Evolutionary conservation across 2,329 filamentous ascomycete genomes (phyloP), one percentile per base, ranked within the genome.

Genomic region (Elsinoe necatrix): DNA sequence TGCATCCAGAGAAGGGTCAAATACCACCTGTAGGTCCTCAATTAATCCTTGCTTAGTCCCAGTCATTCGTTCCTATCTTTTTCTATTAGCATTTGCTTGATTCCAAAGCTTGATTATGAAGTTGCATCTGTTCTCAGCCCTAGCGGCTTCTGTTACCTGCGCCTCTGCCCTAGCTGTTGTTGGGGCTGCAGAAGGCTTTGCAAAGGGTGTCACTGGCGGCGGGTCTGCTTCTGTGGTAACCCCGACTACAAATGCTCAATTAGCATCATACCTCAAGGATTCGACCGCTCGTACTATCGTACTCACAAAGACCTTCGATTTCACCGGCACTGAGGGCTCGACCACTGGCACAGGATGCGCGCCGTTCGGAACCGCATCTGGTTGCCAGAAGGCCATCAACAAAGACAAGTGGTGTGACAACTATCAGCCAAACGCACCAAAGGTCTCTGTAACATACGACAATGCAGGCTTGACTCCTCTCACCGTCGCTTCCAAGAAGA

Each of bases 201-300:
- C 75, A 14, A 67, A 71, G 58, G 79, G 80, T 50, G 78, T 80
- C 25, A 85, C 82, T 16, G 81, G 81, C 43, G 81, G 81, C 64
- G 80, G 80, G 55, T 72, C 63, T 58, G 80, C 78, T 20, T 69
- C 73, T 7, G 67, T 79, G 25, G 79, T 79, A 16, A 79, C 80
- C 62, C 81, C 81, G 11, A 71, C 67, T 16, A 78, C 73, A 50
- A 81, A 68, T 41, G 73, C 70, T 21, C 73, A 86, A 75, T 77
- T 85, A 47, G 77, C 79, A 66, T 75, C 72, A 37, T 85, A 83
- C 70, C 76, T 85, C 4, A 72, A 73, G 7, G 80, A 83, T 66
- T 69, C 68, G 56, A 66, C 71, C 18, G 63, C 81, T 11, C 77
- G 80, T 21, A 77, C 79, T 59, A 84, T 85, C 62, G 73, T 84